Conservation (phyloP, 1,284 basidiomycete genomes). For the Pholiota adiposa region DNA sequence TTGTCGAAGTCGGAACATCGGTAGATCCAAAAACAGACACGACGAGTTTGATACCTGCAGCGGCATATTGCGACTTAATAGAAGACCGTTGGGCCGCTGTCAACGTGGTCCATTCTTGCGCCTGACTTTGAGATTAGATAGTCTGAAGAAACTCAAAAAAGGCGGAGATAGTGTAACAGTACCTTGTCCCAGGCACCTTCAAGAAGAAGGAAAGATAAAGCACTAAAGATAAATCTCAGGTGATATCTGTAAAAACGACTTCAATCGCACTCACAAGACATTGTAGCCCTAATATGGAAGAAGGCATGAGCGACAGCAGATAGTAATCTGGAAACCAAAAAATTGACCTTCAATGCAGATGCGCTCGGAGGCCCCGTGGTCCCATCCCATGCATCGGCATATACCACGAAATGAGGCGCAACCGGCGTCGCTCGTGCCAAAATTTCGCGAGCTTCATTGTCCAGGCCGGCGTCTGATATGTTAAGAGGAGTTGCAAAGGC, state of each 20-base stretch:
- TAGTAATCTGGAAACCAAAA: not conserved
- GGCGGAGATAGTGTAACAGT: not conserved
- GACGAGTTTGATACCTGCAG: constrained; percentile 60
- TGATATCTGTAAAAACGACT: not conserved
- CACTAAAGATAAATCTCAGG: constrained; percentile 31
- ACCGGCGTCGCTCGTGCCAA: constrained; percentile 45
- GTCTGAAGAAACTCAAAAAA: not conserved
- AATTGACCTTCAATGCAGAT: constrained; percentile 42
- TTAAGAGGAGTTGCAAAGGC: constrained; percentile 13
- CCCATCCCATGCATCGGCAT: constrained; percentile 49
- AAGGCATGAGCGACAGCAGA: not conserved
- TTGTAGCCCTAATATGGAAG: constrained; percentile 36
- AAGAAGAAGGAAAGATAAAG: constrained; percentile 52
- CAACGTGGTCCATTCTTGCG: constrained; percentile 43
- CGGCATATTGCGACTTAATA: constrained; percentile 52
- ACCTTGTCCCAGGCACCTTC: constrained; percentile 58
- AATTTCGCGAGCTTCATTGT: constrained; percentile 41
- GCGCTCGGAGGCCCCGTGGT: constrained; percentile 46
- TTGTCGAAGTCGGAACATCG: constrained; percentile 51
- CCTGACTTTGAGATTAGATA: constrained; percentile 24
- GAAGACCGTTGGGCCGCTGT: constrained; percentile 43
- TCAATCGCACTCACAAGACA: constrained; percentile 30
- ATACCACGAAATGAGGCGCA: constrained; percentile 54
- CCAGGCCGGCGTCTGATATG: constrained; percentile 23
- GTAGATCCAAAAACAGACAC: constrained; percentile 62